Evolutionary conservation across 768 basidiomycete species (phyloP).

Genomic region (Suillus bovinus): DNA sequence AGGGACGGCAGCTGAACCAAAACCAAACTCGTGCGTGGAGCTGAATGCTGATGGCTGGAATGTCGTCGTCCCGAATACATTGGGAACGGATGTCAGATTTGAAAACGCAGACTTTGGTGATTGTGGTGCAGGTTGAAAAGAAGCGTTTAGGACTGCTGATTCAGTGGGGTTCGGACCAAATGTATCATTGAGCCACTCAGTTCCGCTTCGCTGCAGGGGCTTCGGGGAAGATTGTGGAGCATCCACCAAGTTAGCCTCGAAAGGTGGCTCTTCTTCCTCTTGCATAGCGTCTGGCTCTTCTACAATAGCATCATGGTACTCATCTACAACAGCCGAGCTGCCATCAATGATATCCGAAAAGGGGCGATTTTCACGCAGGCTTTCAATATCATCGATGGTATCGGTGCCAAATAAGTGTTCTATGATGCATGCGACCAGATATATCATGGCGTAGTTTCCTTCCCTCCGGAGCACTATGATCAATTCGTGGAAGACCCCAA

Average conservation of each 20-base stretch:
- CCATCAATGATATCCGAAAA: conserved; percentile 74
- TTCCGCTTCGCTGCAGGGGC: conserved; percentile 28
- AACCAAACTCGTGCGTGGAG: conserved; percentile 11
- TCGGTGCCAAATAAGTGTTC: conserved; percentile 85
- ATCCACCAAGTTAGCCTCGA: conserved; percentile 19
- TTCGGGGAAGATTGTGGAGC: conserved; percentile 8
- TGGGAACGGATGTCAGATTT: conserved; percentile 33
- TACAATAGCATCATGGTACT: conserved; percentile 18
- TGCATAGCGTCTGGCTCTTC: conserved; percentile 27
- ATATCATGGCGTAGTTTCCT: conserved; percentile 71
- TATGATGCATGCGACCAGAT: conserved; percentile 85
- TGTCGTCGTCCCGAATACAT: conserved; percentile 31
- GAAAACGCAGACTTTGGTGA: conserved; percentile 35
- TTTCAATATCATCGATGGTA: conserved; percentile 74
- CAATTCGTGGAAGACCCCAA: conserved; percentile 65
- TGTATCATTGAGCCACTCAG: conserved; percentile 34
- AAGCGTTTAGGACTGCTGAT: conserved; percentile 20
- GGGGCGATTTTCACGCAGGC: conserved; percentile 55
- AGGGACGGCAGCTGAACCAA: conserved; percentile 4
- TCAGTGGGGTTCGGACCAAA: conserved; percentile 31
- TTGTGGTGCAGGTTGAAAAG: conserved; percentile 17
- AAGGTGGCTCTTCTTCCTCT: conserved; percentile 20
- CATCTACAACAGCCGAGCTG: conserved; percentile 32
- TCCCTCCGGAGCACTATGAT: conserved; percentile 63
- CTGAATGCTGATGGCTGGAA: conserved; percentile 20